These are phyloP conservation scores for Quillaja saponaria DNA, from an alignment of 306 rosid species.

Conservation along the genomic window DNA sequence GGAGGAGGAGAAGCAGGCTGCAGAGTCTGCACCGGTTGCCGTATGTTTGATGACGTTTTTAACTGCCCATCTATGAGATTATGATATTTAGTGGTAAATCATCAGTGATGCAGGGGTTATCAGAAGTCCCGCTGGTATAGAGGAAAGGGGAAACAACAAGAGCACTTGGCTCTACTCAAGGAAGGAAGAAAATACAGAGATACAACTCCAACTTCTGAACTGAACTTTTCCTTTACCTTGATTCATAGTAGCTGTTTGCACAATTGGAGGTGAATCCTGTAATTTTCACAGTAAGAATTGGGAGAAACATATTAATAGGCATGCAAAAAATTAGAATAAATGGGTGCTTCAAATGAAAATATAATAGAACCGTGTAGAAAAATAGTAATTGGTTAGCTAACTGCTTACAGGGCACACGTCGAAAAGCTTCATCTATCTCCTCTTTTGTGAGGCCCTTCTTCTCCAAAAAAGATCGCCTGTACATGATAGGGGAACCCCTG, in stretches of 20 bases:
- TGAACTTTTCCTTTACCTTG: constrained; percentile 52
- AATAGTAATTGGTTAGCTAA: not conserved
- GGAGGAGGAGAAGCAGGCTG: constrained; percentile 58
- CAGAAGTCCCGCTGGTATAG: constrained; percentile 22
- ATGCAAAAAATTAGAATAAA: constrained; percentile 12
- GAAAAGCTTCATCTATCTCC: constrained; percentile 98
- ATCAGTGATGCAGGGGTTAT: constrained; percentile 14
- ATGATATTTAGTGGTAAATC: constrained; percentile 27
- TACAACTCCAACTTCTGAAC: constrained; percentile 15
- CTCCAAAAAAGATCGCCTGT: constrained; percentile 86
- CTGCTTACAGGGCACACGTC: constrained; percentile 82
- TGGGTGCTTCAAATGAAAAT: not conserved
- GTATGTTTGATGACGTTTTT: constrained; percentile 48
- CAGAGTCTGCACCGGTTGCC: constrained; percentile 53
- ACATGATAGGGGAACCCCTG: constrained; percentile 82
- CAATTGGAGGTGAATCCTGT: constrained; percentile 76
- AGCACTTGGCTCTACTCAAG: constrained; percentile 19
- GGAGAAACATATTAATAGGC: constrained; percentile 22
- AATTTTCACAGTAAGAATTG: constrained; percentile 24
- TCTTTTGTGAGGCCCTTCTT: constrained; percentile 93
- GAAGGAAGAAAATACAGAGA: constrained; percentile 8
- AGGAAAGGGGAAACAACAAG: constrained; percentile 8
- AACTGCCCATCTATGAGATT: constrained; percentile 55
- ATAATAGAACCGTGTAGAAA: not conserved
- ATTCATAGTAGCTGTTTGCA: constrained; percentile 55